Conservation (phyloP, 1,139 yeast species). For the Yamadazyma pseudoaaseri region DNA sequence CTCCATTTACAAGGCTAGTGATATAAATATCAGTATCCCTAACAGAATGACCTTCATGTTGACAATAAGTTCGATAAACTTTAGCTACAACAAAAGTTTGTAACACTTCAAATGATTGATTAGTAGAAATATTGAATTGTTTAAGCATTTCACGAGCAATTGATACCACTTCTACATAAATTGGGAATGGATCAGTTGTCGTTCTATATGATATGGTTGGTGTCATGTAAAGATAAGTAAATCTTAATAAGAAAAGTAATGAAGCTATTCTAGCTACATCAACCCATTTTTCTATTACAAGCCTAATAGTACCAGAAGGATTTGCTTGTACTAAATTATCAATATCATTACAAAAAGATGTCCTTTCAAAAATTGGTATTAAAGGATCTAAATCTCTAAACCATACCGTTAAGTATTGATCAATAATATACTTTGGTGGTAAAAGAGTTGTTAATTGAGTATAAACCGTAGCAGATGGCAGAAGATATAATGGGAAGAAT, state of each 20-base stretch:
- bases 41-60: slow-evolving; percentile 39
- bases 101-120: slow-evolving; percentile 45
- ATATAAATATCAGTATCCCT: slow-evolving; percentile 13
- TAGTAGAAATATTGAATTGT: slow-evolving; percentile 34
- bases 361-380: slow-evolving; percentile 49
- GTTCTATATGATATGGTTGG: slow-evolving; percentile 1
- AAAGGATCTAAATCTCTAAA: slow-evolving; percentile 43
- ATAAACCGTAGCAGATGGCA: neutral
- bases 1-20: slow-evolving; percentile 41
- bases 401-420: slow-evolving; percentile 21
- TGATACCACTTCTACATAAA: slow-evolving; percentile 27
- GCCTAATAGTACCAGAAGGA: slow-evolving; percentile 8
- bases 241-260: slow-evolving; percentile 23
- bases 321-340: neutral
- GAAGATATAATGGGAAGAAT: neutral
- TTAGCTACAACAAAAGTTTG: slow-evolving; percentile 41
- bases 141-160: slow-evolving; percentile 34
- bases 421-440: slow-evolving; percentile 13
- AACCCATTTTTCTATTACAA: slow-evolving; percentile 20
- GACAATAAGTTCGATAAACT: slow-evolving; percentile 26
- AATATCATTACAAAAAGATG: slow-evolving; percentile 16
- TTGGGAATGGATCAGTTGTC: slow-evolving; percentile 17
- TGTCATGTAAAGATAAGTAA: slow-evolving; percentile 26
- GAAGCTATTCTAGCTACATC: slow-evolving; percentile 29
- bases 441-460: slow-evolving; percentile 3